Evolutionary conservation across 148 eudicot species (phyloP).

Genomic region (Amaranthus palmeri): DNA sequence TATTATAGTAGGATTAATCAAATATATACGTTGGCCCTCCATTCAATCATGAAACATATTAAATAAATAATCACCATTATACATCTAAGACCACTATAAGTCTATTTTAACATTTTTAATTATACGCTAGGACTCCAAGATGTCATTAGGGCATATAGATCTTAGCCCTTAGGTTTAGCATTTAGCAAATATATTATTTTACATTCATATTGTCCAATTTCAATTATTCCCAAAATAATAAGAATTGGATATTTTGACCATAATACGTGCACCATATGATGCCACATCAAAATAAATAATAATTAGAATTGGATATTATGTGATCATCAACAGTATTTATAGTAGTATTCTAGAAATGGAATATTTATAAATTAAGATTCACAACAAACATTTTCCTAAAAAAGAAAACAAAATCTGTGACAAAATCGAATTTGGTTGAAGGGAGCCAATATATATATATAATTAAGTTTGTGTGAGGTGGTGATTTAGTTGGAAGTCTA

Average conservation of each 20-base stretch:
- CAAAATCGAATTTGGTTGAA: conserved; percentile 15
- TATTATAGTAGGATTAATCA: too few species aligned
- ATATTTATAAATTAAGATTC: not conserved
- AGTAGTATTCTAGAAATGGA: not conserved
- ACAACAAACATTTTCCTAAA: not conserved
- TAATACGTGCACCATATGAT: not conserved
- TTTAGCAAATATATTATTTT: not conserved
- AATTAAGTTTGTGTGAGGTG: not conserved
- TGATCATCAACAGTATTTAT: not conserved
- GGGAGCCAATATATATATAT: not conserved
- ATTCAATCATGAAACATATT: not conserved
- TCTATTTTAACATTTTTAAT: too few species aligned
- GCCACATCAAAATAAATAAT: not conserved
- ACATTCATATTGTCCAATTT: not conserved
- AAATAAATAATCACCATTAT: not conserved
- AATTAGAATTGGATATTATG: too few species aligned
- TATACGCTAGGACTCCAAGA: too few species aligned
- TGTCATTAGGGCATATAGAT: not conserved
- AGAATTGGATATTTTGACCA: not conserved
- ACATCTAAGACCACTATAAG: not conserved
- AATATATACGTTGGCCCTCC: not conserved
- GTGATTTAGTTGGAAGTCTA: conserved; percentile 10
- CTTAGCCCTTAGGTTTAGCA: conserved; percentile 3
- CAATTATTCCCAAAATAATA: not conserved
- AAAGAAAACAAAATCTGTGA: conserved; percentile 8